A percentile compares a stretch with the other conserved stretches of the same genome.
phyloP scores from a whole-genome alignment of 1,139 yeast genomes.

The Saccharomyces hybrid region DNA sequence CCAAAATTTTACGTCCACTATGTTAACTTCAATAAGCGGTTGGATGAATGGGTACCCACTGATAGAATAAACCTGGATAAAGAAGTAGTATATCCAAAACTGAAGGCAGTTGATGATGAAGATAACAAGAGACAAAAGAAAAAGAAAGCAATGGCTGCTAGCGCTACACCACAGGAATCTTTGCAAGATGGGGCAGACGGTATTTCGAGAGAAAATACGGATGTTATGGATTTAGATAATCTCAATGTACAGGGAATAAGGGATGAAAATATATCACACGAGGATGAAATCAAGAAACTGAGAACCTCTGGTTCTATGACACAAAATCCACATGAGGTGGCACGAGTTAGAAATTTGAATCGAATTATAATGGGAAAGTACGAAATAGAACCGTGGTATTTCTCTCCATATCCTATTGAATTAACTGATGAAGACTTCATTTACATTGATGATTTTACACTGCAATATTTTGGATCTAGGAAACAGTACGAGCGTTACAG shows the following conservation, averaged over 20 bases:
- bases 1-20: conserved; percentile 87
- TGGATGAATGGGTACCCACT: conserved; percentile 86
- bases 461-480: conserved; percentile 79
- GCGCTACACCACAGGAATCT: conserved; percentile 13
- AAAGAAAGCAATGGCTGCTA: conserved; percentile 25
- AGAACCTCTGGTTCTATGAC: conserved; percentile 96
- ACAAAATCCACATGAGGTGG: conserved; percentile 79
- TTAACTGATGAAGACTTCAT: conserved; percentile 84
- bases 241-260: conserved; percentile 75
- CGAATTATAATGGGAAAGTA: conserved; percentile 79
- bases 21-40: conserved; percentile 83
- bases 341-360: conserved; percentile 78
- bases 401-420: conserved; percentile 94
- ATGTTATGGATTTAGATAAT: conserved; percentile 80
- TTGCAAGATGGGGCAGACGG: conserved; percentile 15
- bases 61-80: conserved; percentile 62
- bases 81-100: conserved; percentile 66
- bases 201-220: conserved; percentile 37
- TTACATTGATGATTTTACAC: conserved; percentile 85
- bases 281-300: conserved; percentile 85
- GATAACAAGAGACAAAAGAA: conserved; percentile 26
- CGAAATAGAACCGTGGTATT: conserved; percentile 97
- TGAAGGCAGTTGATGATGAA: conserved; percentile 38
- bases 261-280: conserved; percentile 66
- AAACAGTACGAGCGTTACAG: conserved; percentile 92